phyloP scores from a whole-genome alignment of 2,329 filamentous ascomycete genomes.

The Fusarium musae region DNA sequence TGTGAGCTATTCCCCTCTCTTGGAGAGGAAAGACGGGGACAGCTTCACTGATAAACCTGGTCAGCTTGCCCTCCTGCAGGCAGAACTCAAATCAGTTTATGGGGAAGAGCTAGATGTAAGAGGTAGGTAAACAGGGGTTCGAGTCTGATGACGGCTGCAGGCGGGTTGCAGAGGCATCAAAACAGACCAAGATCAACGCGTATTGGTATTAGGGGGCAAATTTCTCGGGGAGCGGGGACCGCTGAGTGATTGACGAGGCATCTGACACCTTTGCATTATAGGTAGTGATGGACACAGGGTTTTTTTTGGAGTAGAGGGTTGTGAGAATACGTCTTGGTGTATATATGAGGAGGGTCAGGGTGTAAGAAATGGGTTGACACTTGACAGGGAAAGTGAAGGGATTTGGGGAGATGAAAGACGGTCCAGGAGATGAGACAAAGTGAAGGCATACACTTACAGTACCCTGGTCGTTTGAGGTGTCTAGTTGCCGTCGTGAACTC shows the following conservation, averaged over 20 bases:
- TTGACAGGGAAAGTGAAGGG: constrained; percentile 13
- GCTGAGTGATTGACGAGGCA: constrained; percentile 31
- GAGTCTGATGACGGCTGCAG: constrained; percentile 37
- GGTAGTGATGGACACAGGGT: constrained; percentile 25
- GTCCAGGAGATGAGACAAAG: constrained; percentile 13
- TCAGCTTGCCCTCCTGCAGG: constrained; percentile 42
- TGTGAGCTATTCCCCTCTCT: constrained; percentile 31
- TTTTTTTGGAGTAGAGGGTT: neutral
- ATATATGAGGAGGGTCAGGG: constrained; percentile 11
- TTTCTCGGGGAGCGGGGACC: constrained; percentile 33
- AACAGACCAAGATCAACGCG: constrained; percentile 40
- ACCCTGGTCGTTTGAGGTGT: constrained; percentile 30
- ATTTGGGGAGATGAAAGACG: neutral
- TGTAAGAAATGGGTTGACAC: constrained; percentile 12
- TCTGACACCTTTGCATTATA: constrained; percentile 31
- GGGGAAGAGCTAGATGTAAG: constrained; percentile 39
- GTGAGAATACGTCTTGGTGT: neutral
- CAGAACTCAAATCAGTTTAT: constrained; percentile 40
- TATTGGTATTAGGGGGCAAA: constrained; percentile 28
- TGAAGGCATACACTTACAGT: constrained; percentile 21
- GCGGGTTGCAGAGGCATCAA: constrained; percentile 32
- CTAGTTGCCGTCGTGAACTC: constrained; percentile 25
- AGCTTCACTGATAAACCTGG: constrained; percentile 39
- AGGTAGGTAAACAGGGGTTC: constrained; percentile 33
- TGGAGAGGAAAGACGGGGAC: constrained; percentile 31